These are phyloP conservation scores for Aspergillus campestris DNA, from an alignment of 495 filamentous ascomycete genomes.

Conservation along the genomic window DNA sequence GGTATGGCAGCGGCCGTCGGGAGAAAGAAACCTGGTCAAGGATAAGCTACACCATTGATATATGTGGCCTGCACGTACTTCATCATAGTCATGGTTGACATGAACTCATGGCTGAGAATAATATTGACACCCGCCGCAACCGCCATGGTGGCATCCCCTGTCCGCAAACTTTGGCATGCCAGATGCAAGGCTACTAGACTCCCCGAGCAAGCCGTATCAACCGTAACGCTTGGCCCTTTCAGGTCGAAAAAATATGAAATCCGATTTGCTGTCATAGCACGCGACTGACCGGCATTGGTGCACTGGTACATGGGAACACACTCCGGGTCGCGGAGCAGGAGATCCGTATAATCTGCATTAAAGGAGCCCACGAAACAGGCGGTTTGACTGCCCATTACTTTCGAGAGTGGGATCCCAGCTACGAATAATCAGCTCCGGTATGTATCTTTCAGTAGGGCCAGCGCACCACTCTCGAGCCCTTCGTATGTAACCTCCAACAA, in stretches of 20 bases:
- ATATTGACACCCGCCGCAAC: background rate
- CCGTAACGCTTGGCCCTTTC: background rate
- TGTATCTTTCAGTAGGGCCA: background rate
- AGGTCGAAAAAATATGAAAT: background rate
- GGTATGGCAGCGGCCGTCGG: conserved; percentile 18
- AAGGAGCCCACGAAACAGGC: too few relatives aligned
- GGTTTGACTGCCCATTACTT: too few relatives aligned
- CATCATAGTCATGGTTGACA: background rate
- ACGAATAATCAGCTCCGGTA: background rate
- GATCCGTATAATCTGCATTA: too few relatives aligned
- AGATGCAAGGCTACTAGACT: background rate
- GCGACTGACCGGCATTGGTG: background rate
- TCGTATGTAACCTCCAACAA: conserved; percentile 18
- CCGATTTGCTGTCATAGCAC: background rate
- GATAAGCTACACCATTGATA: too few relatives aligned
- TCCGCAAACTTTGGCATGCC: background rate
- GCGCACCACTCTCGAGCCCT: conserved; percentile 10
- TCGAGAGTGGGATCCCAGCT: background rate
- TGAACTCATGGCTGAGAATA: background rate
- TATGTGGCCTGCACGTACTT: too few relatives aligned
- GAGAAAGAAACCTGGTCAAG: conserved; percentile 11
- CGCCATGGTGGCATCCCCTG: background rate
- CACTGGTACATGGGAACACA: background rate
- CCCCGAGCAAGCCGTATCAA: background rate
- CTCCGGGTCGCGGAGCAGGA: too few relatives aligned